Percentiles rank a stretch among this genome's conserved stretches.
Conservation (phyloP, 2,329 filamentous ascomycete species). For the Colletotrichum sp. region DNA sequence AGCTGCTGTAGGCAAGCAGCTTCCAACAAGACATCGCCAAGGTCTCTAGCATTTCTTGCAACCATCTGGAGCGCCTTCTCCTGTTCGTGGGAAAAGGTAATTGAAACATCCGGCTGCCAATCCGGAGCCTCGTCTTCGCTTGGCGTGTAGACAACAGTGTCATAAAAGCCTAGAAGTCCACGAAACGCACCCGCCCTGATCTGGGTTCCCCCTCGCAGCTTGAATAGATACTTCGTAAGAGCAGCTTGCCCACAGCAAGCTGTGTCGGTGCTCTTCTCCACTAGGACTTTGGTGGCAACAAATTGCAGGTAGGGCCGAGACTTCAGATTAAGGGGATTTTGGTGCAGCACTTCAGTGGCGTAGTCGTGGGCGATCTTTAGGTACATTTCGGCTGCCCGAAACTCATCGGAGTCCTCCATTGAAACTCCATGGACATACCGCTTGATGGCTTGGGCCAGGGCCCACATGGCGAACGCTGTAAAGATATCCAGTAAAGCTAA, state of each 20-base stretch:
- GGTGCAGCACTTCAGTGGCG: neutral
- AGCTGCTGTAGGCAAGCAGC: neutral
- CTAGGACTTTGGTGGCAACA: neutral
- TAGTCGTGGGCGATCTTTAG: neutral
- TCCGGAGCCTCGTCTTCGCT: neutral
- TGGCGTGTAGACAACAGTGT: no score
- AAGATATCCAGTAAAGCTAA: neutral
- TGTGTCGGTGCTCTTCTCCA: neutral
- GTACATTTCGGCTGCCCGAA: neutral
- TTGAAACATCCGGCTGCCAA: neutral
- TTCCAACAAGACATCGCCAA: neutral
- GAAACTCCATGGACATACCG: no score
- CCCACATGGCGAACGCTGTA: neutral
- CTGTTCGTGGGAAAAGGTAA: neutral
- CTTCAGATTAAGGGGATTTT: neutral
- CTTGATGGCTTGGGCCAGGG: neutral
- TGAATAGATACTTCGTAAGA: fast-evolving
- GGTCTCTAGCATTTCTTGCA: neutral
- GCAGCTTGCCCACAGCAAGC: neutral
- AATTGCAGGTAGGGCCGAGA: neutral
- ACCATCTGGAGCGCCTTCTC: neutral
- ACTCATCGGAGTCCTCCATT: neutral
- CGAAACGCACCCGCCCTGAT: fast-evolving
- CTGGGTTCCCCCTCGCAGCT: fast-evolving
- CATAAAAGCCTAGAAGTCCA: no score